Percentiles rank a stretch among this genome's conserved stretches.
These are phyloP conservation scores for Pistacia vera DNA, from an alignment of 345 rosid genomes.

Conservation along the genomic window DNA sequence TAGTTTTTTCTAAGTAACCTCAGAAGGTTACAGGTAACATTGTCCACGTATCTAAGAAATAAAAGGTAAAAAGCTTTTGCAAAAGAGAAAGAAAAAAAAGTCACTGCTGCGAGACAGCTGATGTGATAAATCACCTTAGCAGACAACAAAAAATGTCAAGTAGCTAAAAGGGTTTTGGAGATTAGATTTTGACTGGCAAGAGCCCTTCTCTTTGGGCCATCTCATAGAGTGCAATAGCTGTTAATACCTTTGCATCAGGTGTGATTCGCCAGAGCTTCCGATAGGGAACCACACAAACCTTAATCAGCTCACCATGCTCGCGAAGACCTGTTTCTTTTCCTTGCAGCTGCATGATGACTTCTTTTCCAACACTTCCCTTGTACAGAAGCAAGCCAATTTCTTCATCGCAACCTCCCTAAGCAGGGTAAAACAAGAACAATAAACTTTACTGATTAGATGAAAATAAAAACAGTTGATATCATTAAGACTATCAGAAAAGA, in stretches of 20 bases:
- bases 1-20: no score
- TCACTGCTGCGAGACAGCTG: no score
- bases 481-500: background rate
- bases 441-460: background rate
- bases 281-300: conserved; percentile 67
- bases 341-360: conserved; percentile 60
- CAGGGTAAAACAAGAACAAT: conserved; percentile 18
- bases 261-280: conserved; percentile 78
- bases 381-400: conserved; percentile 76
- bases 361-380: conserved; percentile 58
- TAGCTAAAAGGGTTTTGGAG: background rate
- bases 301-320: conserved; percentile 79
- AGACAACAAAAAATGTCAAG: background rate
- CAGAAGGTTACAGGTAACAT: no score
- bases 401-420: conserved; percentile 95
- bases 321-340: conserved; percentile 81
- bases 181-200: conserved; percentile 33
- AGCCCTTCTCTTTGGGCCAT: conserved; percentile 73
- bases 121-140: background rate
- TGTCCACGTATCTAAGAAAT: no score
- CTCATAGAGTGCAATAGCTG: conserved; percentile 76
- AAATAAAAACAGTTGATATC: background rate
- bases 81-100: no score
- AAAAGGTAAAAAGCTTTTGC: background rate
- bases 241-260: conserved; percentile 71